phyloP scores from a whole-genome alignment of 169 alveolate genomes.

The Cyclospora cayetanensis region DNA sequence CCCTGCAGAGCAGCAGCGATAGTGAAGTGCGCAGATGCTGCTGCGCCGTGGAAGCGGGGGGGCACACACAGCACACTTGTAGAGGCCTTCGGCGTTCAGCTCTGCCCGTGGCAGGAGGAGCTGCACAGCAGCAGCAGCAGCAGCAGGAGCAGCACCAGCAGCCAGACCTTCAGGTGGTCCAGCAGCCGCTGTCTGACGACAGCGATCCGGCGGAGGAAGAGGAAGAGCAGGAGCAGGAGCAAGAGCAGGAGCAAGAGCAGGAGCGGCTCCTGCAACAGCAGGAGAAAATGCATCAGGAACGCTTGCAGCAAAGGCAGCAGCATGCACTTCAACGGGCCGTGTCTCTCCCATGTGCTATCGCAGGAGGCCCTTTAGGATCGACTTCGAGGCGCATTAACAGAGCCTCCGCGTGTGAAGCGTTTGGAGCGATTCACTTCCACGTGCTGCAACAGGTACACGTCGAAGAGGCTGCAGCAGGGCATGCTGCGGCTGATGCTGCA shows the following conservation, averaged over 20 bases:
- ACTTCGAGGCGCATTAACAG: not conserved
- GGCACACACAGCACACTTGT: not conserved
- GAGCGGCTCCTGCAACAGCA: not conserved
- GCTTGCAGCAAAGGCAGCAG: not conserved
- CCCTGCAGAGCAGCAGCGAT: not conserved
- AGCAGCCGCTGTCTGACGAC: not conserved
- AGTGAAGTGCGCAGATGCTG: not conserved
- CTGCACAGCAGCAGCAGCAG: not conserved
- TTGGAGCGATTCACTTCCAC: not conserved
- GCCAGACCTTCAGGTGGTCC: not conserved
- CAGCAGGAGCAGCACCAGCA: not conserved
- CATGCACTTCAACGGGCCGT: not conserved
- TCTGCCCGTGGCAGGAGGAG: not conserved
- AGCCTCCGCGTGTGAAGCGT: not conserved
- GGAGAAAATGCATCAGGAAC: not conserved
- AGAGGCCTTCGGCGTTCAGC: too few relatives aligned
- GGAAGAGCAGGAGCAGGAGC: not conserved
- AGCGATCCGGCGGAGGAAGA: not conserved
- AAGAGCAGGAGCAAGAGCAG: not conserved
- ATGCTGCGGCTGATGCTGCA: not conserved
- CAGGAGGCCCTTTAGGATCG: not conserved
- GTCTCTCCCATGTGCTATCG: not conserved
- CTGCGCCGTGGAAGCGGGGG: not conserved
- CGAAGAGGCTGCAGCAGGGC: too few relatives aligned
- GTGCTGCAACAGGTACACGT: conserved; percentile 5